phyloP scores from a whole-genome alignment of 257 asterid species.

The Penstemon davidsonii region DNA sequence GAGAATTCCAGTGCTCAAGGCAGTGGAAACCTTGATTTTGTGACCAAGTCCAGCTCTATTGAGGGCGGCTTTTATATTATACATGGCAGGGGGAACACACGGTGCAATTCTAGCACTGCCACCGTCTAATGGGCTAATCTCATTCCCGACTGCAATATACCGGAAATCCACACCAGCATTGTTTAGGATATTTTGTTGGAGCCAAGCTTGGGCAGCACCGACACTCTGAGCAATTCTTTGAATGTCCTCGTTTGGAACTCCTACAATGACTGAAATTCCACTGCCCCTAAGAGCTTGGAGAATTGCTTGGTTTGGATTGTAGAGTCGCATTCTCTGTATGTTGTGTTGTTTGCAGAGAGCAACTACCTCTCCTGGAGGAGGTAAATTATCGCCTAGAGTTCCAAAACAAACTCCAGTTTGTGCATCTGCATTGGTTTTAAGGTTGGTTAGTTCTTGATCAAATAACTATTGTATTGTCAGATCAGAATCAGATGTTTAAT shows the following conservation, averaged over 20 bases:
- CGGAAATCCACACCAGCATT: conserved; percentile 30
- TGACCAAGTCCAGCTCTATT: conserved; percentile 7
- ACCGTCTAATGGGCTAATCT: conserved; percentile 24
- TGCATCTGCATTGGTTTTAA: conserved; percentile 17
- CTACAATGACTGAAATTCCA: conserved; percentile 34
- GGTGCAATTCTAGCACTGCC: not conserved
- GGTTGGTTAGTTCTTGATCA: conserved; percentile 13
- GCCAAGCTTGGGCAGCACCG: conserved; percentile 35
- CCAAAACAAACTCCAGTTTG: conserved; percentile 39
- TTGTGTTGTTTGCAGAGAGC: conserved; percentile 32
- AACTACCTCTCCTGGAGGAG: conserved; percentile 28
- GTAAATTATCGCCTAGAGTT: conserved; percentile 33
- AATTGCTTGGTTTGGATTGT: conserved; percentile 15
- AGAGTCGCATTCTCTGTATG: conserved; percentile 34
- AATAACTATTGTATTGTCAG: no score
- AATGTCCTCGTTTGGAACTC: conserved; percentile 30
- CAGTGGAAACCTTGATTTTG: conserved; percentile 39
- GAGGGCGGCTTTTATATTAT: conserved; percentile 32
- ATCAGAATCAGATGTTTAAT: not conserved
- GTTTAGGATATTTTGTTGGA: conserved; percentile 25
- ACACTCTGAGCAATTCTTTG: conserved; percentile 24
- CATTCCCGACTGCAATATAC: conserved; percentile 45
- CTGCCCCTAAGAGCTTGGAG: conserved; percentile 39
- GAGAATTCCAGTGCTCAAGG: conserved; percentile 20
- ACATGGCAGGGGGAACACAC: conserved; percentile 31